Evolutionary conservation across 495 filamentous ascomycete genomes (phyloP), one percentile per base, ranked within the genome.

Genomic region (Hypoxylon cercidicola): DNA sequence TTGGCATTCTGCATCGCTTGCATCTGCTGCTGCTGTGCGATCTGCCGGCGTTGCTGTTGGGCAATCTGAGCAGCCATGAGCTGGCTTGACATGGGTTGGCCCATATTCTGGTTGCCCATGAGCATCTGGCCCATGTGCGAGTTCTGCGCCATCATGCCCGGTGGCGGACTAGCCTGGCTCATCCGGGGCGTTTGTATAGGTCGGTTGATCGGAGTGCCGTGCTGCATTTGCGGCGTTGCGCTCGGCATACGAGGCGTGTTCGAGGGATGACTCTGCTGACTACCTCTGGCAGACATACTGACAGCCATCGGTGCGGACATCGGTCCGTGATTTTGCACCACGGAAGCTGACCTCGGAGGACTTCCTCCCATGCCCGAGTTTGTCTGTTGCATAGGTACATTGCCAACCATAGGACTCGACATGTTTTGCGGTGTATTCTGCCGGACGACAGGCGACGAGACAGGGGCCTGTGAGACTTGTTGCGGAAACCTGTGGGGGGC

Each of bases 241-340:
- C 88, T 89, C 9, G 85, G 82, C 82, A 96, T 89, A 60, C 91
- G 87, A 4, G 93, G 93, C 5, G 93, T 97, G 11, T 89, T 89
- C 34, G 90, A 88, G 2, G 81, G 80, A 54, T 88, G 85, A 60
- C 89, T 88, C 72, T 93, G 92, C 67, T 96, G 92, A 71, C 93
- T 96, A 55, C 85, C 81, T 34, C 91, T 88, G 19, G 89, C 82
- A 9, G 82, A 88, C 92, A 96, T 96, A 43, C 81, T 85, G 56
- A 88, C 82, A 12, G 86, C 79, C 80, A 89, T 88, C 19, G 89
- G 83, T 0, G 73, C 84, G 1, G 79, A 76, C 74, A 86, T 88
- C 0, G 85, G 83, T 44, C 87, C 85, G 30, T 89, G 86, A 71
- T 88, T 87, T 62, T 93, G 90, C 45, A 89, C 80, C 4, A 92